A percentile compares a stretch with the other conserved stretches of the same genome.
Evolutionary conservation across 805 yeast genomes (phyloP).

Genomic region (Metschnikowia hibisci): DNA sequence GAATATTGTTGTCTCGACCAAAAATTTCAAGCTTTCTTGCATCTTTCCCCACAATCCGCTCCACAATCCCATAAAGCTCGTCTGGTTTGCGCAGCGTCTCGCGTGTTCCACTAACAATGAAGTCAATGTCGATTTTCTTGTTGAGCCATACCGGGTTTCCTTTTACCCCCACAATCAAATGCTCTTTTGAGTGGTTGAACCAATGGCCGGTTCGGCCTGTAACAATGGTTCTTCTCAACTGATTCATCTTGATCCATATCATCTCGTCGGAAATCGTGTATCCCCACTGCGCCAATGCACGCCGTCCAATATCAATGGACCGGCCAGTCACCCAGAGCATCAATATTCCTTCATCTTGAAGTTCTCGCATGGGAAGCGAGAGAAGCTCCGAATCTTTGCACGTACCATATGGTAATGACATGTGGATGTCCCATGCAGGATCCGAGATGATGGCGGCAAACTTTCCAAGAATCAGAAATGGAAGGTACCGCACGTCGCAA

Average conservation of each 20-base stretch:
- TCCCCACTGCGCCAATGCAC: constrained; percentile 78
- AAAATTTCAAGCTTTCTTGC: constrained; percentile 83
- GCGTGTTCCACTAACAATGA: constrained; percentile 76
- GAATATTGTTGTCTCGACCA: constrained; percentile 79
- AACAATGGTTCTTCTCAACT: constrained; percentile 80
- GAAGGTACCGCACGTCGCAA: constrained; percentile 75
- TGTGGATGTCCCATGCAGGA: constrained; percentile 96
- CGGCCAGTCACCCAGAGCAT: constrained; percentile 95
- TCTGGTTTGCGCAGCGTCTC: constrained; percentile 92
- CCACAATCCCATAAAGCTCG: constrained; percentile 80
- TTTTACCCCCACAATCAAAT: constrained; percentile 77
- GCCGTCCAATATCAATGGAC: constrained; percentile 83
- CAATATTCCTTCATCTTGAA: constrained; percentile 82
- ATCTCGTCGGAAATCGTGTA: constrained; percentile 73
- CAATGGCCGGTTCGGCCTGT: constrained; percentile 97
- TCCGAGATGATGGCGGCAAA: constrained; percentile 84
- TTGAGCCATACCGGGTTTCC: constrained; percentile 76
- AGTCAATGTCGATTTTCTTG: constrained; percentile 64
- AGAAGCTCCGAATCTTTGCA: constrained; percentile 74
- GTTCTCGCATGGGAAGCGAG: constrained; percentile 56
- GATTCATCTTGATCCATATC: constrained; percentile 89
- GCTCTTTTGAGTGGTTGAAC: constrained; percentile 94
- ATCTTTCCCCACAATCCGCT: constrained; percentile 73
- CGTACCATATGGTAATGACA: constrained; percentile 75
- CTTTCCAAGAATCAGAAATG: constrained; percentile 68